Evolutionary conservation across 2,329 filamentous ascomycete species (phyloP).

Genomic region (Harringtonia aguacate): DNA sequence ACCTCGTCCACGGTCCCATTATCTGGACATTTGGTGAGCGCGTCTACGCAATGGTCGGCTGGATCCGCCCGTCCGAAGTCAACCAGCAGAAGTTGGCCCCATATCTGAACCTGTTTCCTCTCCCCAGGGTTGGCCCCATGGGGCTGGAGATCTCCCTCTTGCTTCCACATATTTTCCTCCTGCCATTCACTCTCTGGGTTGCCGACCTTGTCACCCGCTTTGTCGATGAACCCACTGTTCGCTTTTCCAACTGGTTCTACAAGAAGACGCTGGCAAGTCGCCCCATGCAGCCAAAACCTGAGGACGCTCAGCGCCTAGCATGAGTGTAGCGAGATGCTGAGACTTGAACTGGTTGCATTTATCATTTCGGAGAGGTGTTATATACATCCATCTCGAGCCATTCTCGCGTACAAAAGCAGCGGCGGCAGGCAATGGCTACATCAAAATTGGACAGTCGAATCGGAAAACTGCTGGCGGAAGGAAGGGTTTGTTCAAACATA

Average conservation of each 20-base stretch:
- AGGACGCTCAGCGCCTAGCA: slow-evolving; percentile 7
- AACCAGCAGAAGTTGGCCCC: slow-evolving; percentile 35
- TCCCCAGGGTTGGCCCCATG: slow-evolving; percentile 44
- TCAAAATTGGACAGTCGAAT: no score
- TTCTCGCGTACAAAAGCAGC: no score
- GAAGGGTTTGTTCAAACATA: no score
- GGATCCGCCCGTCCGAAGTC: slow-evolving; percentile 25
- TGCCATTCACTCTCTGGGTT: slow-evolving; percentile 48
- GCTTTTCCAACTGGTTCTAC: slow-evolving; percentile 46
- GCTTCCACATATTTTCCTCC: slow-evolving; percentile 45
- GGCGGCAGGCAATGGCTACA: no score
- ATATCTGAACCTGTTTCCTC: slow-evolving; percentile 45
- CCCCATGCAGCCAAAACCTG: not conserved
- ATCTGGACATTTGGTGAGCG: slow-evolving; percentile 50
- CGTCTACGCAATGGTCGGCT: slow-evolving; percentile 51
- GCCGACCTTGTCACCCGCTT: slow-evolving; percentile 44
- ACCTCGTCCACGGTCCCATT: slow-evolving; percentile 54
- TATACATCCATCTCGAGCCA: no score
- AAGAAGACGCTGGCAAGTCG: slow-evolving; percentile 17
- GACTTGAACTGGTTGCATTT: no score
- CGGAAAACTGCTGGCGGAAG: no score
- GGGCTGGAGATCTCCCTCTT: slow-evolving; percentile 53
- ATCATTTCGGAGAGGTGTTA: no score
- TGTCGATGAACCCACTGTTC: slow-evolving; percentile 51
- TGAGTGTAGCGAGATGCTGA: not conserved